These are phyloP conservation scores for Penstemon eatonii DNA, from an alignment of 257 asterid genomes.

Conservation along the genomic window DNA sequence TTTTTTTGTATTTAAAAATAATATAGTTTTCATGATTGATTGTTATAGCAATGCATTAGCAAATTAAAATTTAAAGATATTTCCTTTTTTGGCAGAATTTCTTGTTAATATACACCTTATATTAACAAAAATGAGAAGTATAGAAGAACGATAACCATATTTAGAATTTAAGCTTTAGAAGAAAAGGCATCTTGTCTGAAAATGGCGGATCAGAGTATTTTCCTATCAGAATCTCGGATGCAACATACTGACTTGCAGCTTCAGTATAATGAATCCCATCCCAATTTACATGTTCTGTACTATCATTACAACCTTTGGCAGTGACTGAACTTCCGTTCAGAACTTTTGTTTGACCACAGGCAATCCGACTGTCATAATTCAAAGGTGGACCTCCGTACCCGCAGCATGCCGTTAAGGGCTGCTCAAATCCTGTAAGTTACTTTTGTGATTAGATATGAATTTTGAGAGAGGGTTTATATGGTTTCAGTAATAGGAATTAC, in stretches of 20 bases:
- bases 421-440: constrained; percentile 71
- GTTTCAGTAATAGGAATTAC: background rate
- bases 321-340: constrained; percentile 72
- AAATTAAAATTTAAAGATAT: no score
- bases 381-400: constrained; percentile 95
- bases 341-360: constrained; percentile 82
- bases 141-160: no score
- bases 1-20: no score
- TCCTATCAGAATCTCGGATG: constrained; percentile 79
- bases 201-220: constrained; percentile 85
- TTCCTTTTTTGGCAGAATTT: no score
- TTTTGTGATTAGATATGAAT: background rate
- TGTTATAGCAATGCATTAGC: no score
- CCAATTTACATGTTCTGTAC: constrained; percentile 79
- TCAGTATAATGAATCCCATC: constrained; percentile 96
- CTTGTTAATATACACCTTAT: background rate
- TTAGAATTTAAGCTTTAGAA: constrained; percentile 67
- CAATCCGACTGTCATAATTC: constrained; percentile 72
- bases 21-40: no score
- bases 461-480: background rate
- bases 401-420: constrained; percentile 86
- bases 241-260: constrained; percentile 80
- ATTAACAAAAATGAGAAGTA: constrained; percentile 21
- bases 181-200: constrained; percentile 77
- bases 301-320: constrained; percentile 77